Evolutionary conservation across 2,329 filamentous ascomycete genomes (phyloP), one percentile per base, ranked within the genome.

Genomic region (Thermomyces lanuginosus): DNA sequence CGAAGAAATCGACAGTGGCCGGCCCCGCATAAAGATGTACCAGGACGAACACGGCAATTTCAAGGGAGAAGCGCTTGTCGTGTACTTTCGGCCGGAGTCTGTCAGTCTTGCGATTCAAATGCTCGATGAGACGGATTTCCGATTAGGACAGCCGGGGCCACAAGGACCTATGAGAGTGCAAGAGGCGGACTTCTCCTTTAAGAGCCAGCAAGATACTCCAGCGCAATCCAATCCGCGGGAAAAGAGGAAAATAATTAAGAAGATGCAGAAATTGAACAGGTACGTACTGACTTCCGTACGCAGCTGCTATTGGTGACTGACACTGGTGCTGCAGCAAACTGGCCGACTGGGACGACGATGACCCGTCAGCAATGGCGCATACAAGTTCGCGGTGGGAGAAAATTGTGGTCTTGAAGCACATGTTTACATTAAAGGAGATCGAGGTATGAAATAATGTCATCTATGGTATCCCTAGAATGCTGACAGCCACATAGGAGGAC

Each of bases 41-140:
- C 71, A 64, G 11, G 75, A 93, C 47, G 71, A 77, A 1, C 56
- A 74, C 1, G 89, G 83, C 11, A 69, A 72, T 9, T 92, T 92
- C 64, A 95, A 93, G 48, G 89, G 89, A 34, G 84, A 95, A 47
- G 84, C 81, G 2, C 64, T 98, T 16, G 63, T 98, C 29, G 80
- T 95, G 18, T 98, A 91, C 57, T 93, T 92, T 66, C 81, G 89
- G 41, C 78, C 83, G 0, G 83, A 92, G 46, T 91, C 80, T n/a
- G 86, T 98, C 32, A 62, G 77, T 21, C 76, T 61, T 27, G 55
- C 63, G 1, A 53, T 71, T 8, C 61, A 66, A 27, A 59, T 63
- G 40, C 57, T 72, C 9, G 59, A 62, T 22, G 55, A 61, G 28
- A 57, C 66, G 4, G 72, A 83, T 39, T 89, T 95, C 43, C 68